Evolutionary conservation across 2,329 filamentous ascomycete genomes (phyloP), one percentile per base, ranked within the genome.

Genomic region (Paecilomyces niveus): DNA sequence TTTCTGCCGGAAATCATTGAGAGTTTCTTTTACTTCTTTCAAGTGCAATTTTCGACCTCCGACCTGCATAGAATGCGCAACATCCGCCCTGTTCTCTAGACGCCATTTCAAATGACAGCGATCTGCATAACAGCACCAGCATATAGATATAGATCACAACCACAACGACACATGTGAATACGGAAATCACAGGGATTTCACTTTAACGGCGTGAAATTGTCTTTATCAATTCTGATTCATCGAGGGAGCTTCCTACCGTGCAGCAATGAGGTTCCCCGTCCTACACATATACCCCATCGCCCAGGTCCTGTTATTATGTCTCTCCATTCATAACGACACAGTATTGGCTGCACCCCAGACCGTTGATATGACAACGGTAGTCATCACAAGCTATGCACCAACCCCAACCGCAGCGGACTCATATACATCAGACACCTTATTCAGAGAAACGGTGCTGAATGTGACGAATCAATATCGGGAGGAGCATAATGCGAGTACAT

Each of bases 401-500:
- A 13, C 18, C 8, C 8, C 50, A 10, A 52, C 50, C 1, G 61
- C 65, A 21, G 67, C 72, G 1, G 59, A 72, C 0, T 73, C 74
- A n/a, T 83, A 81, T 61, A 78, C 76, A 1, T 67, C 72, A n/a
- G 66, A 70, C 5, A 45, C 64, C 1, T 62, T 67, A 3, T 83
- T 84, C 70, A 63, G 75, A 57, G 67, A 71, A 13, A 80, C 83
- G n/a, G 73, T 89, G 24, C 80, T 92, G 56, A 81, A 84, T 69
- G 81, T 80, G 64, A 89, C 85, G 39, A 91, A 92, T 71, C 72
- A 77, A 54, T 90, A 87, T 75, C 85, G 89, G 22, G 62, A 64
- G 6, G 72, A 84, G 60, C 86, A 91, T 74, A 84, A 85, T 64
- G 87, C 86, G 32, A 73, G 74, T 0, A 69, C 73, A 1, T 67